phyloP scores from a whole-genome alignment of 2,329 filamentous ascomycete genomes.

The Harringtonia lauricola region DNA sequence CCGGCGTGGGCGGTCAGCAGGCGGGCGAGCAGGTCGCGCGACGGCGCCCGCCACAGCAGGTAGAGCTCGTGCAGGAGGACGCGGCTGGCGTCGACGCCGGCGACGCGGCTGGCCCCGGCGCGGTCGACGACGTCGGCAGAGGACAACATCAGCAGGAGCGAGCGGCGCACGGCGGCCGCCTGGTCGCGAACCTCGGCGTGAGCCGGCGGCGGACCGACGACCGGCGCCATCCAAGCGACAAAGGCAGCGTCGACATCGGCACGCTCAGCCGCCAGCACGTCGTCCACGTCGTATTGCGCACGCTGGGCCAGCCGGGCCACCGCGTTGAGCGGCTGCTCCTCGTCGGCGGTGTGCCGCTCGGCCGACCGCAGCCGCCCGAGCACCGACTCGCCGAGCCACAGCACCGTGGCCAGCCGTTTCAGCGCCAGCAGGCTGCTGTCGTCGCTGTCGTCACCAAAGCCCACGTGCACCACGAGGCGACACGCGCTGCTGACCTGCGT shows the following conservation, averaged over 20 bases:
- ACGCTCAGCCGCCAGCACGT: too few species aligned
- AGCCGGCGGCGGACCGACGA: background rate
- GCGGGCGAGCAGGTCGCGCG: background rate
- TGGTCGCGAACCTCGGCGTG: background rate
- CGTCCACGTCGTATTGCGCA: background rate
- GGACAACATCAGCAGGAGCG: background rate
- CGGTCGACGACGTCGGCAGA: too few species aligned
- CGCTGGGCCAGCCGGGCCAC: background rate
- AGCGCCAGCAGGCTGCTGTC: background rate
- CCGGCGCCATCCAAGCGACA: background rate
- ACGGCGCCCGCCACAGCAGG: slow-evolving; percentile 2
- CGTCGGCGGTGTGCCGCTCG: background rate
- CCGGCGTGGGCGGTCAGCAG: background rate
- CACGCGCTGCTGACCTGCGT: background rate
- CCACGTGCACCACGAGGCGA: slow-evolving; percentile 1
- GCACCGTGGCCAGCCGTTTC: slow-evolving; percentile 1
- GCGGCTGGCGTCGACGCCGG: background rate
- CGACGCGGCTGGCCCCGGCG: background rate
- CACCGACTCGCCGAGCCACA: slow-evolving; percentile 1
- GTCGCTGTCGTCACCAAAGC: background rate
- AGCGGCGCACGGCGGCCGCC: too few species aligned
- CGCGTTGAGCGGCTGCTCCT: background rate
- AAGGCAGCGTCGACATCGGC: too few species aligned
- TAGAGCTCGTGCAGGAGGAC: background rate
- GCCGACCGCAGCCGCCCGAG: background rate